Percentiles rank a stretch among this genome's conserved stretches.
Evolutionary conservation across 192 early-diverging fungal genomes (phyloP).

Genomic region (Coemansia reversa): DNA sequence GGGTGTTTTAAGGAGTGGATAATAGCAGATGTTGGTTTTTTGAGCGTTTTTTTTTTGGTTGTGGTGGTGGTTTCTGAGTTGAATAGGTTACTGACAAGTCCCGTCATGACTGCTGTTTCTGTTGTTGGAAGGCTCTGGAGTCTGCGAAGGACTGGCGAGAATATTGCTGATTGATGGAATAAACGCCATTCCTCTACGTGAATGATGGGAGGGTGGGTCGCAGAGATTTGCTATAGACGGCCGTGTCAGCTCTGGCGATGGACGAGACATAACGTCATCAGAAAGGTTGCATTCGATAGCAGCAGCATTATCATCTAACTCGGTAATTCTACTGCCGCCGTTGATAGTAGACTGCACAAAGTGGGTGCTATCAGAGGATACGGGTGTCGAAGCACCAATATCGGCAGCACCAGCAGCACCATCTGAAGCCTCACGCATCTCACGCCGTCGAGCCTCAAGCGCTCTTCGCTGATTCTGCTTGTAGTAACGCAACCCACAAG

Average conservation of each 20-base stretch:
- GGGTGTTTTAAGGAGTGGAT: too few species aligned
- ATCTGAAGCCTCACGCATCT: slow-evolving; percentile 30
- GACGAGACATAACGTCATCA: not conserved
- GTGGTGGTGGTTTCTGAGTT: too few species aligned
- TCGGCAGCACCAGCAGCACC: not conserved
- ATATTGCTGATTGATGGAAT: slow-evolving; percentile 35
- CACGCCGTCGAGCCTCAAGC: slow-evolving; percentile 46
- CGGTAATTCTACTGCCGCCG: slow-evolving; percentile 12
- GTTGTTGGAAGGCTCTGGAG: slow-evolving; percentile 11
- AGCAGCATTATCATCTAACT: slow-evolving; percentile 11
- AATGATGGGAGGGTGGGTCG: not conserved
- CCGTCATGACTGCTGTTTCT: slow-evolving; percentile 3
- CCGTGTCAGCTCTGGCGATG: slow-evolving; percentile 19
- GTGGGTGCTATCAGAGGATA: not conserved
- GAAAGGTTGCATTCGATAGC: not conserved
- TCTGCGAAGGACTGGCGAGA: slow-evolving; percentile 18
- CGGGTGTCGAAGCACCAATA: too few species aligned
- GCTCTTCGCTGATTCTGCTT: slow-evolving; percentile 56
- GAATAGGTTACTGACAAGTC: not conserved
- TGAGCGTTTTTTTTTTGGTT: too few species aligned
- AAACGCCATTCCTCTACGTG: slow-evolving; percentile 5
- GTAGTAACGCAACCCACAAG: slow-evolving; percentile 61
- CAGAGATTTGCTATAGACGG: slow-evolving; percentile 42
- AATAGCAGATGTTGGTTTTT: too few species aligned
- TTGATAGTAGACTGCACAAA: not conserved